Conservation (phyloP, 306 rosid species). For the Datisca glomerata region DNA sequence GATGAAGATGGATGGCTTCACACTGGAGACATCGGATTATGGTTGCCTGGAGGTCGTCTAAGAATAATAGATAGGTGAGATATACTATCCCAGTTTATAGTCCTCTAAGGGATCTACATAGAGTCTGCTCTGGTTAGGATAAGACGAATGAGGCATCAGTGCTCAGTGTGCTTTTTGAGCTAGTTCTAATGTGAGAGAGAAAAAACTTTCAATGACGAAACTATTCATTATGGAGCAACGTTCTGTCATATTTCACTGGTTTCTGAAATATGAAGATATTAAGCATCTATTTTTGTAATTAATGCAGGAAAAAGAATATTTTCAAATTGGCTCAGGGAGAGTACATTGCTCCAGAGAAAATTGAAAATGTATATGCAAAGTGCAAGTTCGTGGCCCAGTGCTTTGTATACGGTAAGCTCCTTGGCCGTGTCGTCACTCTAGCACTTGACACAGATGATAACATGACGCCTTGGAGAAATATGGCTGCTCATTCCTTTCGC, state of each 20-base stretch:
- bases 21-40: conserved; percentile 85
- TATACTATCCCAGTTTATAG: too few relatives aligned
- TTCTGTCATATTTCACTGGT: too few relatives aligned
- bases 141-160: too few relatives aligned
- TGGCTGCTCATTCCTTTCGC: conserved; percentile 17
- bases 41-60: conserved; percentile 89
- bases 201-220: too few relatives aligned
- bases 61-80: conserved; percentile 91
- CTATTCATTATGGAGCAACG: too few relatives aligned
- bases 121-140: too few relatives aligned
- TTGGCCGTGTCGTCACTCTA: too few relatives aligned
- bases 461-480: too few relatives aligned
- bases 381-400: conserved; percentile 82
- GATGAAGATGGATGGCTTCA: conserved; percentile 97
- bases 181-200: too few relatives aligned
- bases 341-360: conserved; percentile 98
- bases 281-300: conserved; percentile 12
- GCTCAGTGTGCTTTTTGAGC: too few relatives aligned
- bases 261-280: neutral
- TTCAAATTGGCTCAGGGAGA: conserved; percentile 99
- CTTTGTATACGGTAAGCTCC: conserved; percentile 77
- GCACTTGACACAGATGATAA: too few relatives aligned
- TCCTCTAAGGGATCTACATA: too few relatives aligned
- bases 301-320: conserved; percentile 86
- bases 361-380: conserved; percentile 82